These are phyloP conservation scores for Podaxis pistillaris DNA, from an alignment of 768 basidiomycete genomes.

Conservation along the genomic window DNA sequence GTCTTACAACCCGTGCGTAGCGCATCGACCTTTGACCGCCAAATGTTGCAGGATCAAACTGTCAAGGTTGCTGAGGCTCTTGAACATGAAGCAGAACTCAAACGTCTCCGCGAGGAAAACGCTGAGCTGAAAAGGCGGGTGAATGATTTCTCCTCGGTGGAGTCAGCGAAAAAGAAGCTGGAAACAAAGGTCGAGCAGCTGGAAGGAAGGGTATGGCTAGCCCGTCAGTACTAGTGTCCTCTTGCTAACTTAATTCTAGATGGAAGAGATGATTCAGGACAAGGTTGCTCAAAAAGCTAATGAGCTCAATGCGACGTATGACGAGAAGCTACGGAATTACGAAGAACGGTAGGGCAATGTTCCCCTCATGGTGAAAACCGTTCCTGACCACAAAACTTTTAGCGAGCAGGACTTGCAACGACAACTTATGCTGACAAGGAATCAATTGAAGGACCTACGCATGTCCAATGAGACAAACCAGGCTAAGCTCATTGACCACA, in stretches of 20 bases:
- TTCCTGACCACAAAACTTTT: conserved; percentile 5
- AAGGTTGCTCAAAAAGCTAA: conserved; percentile 92
- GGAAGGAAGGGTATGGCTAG: conserved; percentile 69
- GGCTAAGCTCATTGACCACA: conserved; percentile 88
- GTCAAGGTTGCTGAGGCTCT: conserved; percentile 83
- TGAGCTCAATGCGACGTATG: conserved; percentile 94
- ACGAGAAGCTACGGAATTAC: conserved; percentile 93
- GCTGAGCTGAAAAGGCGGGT: conserved; percentile 69
- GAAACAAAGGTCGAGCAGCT: conserved; percentile 73
- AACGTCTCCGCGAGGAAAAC: conserved; percentile 78
- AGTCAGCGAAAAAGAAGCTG: conserved; percentile 73
- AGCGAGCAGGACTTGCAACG: conserved; percentile 93
- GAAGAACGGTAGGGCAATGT: conserved; percentile 74
- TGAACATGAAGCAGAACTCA: conserved; percentile 72
- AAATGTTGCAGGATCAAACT: conserved; percentile 74
- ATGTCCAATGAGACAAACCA: conserved; percentile 91
- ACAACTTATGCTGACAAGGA: conserved; percentile 86
- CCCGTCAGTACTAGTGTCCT: not conserved
- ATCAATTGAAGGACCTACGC: conserved; percentile 87
- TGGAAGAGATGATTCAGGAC: conserved; percentile 92
- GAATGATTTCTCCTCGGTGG: conserved; percentile 59
- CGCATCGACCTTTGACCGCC: not conserved
- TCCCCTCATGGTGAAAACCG: not conserved
- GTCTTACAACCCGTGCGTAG: not conserved
- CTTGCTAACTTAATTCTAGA: conserved; percentile 44